Evolutionary conservation across 1,139 yeast species (phyloP), one percentile per base, ranked within the genome.

Genomic region (Geotrichum citri-aurantii): DNA sequence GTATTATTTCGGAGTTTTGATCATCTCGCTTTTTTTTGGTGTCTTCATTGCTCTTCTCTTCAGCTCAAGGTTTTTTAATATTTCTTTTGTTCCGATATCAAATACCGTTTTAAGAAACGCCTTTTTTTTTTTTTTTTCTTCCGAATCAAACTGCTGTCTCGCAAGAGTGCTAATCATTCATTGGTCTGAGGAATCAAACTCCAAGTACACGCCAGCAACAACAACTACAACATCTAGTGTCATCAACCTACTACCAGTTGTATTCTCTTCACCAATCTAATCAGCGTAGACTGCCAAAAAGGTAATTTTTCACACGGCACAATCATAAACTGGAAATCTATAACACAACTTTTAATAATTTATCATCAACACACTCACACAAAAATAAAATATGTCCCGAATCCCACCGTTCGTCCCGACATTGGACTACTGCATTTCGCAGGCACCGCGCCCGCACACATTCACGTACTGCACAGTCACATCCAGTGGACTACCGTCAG

Each of bases 401-500:
- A 59, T 65, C 52, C 69, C 70, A 3, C 69, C 70, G 1, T 69
- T 71, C 71, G 69, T 65, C 19, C 71, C 71, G 3, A 52, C 61
- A 12, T 50, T 69, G 12, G 67, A 67, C 54, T 48, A 62, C 26
- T 65, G 69, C 54, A 55, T 67, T 19, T 31, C 57, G 17, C 57
- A 58, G 26, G 59, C 58, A 46, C 58, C 54, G 17, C 53, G 53
- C 79, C 53, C 73, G 0, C 64, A 62, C 6, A 63, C 86, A 1
- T 86, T 88, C 65, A 86, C 86, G 64, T 80, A 88, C 56, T 83
- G 90, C 56, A 87, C 93, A 14, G 81, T 86, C 48, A 88, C 84
- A 64, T 54, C 66, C 10, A 63, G 67, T 46, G 83, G 83, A n/a
- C 75, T 74, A 67, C 96, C 88, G 17, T 80, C 75, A 65, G 86